Conservation (phyloP, 1,284 basidiomycete species). For the Mycena citricolor region DNA sequence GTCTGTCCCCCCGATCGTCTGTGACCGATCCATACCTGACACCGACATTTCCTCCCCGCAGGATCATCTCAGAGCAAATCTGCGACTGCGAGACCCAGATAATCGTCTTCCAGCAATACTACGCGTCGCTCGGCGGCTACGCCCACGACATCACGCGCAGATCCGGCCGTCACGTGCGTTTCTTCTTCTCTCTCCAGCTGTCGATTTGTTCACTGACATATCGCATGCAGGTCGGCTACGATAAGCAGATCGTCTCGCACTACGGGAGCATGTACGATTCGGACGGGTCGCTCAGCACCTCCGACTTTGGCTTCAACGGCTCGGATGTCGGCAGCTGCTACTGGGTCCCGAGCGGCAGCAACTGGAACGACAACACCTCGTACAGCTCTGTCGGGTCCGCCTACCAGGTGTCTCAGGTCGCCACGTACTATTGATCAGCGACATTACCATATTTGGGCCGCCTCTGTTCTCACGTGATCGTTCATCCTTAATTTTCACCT, state of each 20-base stretch:
- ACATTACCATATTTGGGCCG: no score
- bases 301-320: constrained; percentile 40
- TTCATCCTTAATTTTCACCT: no score
- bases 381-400: constrained; percentile 32
- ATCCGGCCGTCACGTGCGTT: no score
- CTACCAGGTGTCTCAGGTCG: constrained; percentile 21
- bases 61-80: constrained; percentile 35
- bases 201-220: no score
- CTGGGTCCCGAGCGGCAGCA: constrained; percentile 32
- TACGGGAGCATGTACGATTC: constrained; percentile 27
- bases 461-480: no score
- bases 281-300: constrained; percentile 35
- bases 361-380: constrained; percentile 37
- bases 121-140: constrained; percentile 36
- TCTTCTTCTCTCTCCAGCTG: no score
- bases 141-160: constrained; percentile 35
- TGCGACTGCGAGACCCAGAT: constrained; percentile 36
- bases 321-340: constrained; percentile 33
- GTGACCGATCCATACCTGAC: background rate
- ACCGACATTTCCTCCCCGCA: constrained; percentile 17
- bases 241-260: constrained; percentile 33
- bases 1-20: constrained; percentile 22
- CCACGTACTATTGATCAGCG: constrained; percentile 17
- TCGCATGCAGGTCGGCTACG: constrained; percentile 37
- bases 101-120: constrained; percentile 33